Evolutionary conservation across 208 protist species (phyloP), one percentile per base, ranked within the genome.

Genomic region (Naegleria gruberi): DNA sequence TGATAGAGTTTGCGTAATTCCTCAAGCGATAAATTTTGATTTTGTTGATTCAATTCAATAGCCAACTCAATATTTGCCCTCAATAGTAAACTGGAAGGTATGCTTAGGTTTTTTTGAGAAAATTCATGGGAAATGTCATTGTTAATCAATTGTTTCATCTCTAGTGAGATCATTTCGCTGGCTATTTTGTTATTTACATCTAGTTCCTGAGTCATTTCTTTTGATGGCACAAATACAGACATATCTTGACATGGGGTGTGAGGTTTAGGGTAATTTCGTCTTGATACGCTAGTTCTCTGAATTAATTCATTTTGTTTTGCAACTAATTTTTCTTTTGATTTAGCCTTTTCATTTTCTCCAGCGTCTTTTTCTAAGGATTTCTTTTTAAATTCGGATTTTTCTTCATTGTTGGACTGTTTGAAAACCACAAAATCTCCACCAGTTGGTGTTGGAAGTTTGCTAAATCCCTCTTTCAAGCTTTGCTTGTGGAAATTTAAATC

Each of bases 291-390:
- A 8, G 91, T 90, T 41, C 37, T 37, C 15, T n/a, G 0, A 55
- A 37, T n/a, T 15, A 65, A 91, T 87, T 34, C 26, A 6, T 43
- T 37, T 77, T 89, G 40, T 45, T 91, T 46, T 89, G 7, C 17
- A 10, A 4, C 4, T 15, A 23, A 2, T 86, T 77, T 77, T 23
- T 17, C 10, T 19, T 45, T 15, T 46, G 26, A 4, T 15, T 82
- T 42, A 45, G 6, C n/a, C 2, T 41, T 43, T 74, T 37, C 26
- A 0, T 51, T n/a, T 5, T 51, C 51, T 43, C 77, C 81, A 10
- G 45, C 45, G 41, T 87, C 89, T 23, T 46, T 41, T 45, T 44
- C 57, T 12, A 43, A 26, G n/a, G 15, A 40, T 46, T 40, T 85
- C 46, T 34, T 42, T 46, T 41, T 45, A 87, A 41, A 26, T 7